phyloP scores from a whole-genome alignment of 208 protist genomes.

The Naegleria lovaniensis region DNA sequence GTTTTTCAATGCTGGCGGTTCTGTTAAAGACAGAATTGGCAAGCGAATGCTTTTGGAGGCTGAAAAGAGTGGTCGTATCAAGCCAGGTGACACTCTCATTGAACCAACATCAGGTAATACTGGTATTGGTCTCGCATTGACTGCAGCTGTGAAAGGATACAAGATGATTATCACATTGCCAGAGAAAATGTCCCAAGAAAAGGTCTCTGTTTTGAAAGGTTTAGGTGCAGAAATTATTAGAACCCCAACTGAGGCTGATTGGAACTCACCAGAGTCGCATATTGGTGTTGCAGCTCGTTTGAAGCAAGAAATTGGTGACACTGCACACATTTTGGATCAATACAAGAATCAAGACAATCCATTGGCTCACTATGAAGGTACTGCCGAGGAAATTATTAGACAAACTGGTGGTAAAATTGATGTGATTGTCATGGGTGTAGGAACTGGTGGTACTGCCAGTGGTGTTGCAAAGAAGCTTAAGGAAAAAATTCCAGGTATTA shows the following conservation, averaged over 20 bases:
- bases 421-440: slow-evolving; percentile 82
- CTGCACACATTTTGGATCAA: slow-evolving; percentile 90
- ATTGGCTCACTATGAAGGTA: slow-evolving; percentile 85
- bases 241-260: slow-evolving; percentile 87
- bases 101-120: slow-evolving; percentile 94
- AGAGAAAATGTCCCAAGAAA: slow-evolving; percentile 97
- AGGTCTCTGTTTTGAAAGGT: slow-evolving; percentile 74
- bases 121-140: slow-evolving; percentile 88
- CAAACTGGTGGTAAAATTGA: slow-evolving; percentile 88
- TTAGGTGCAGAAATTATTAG: slow-evolving; percentile 91
- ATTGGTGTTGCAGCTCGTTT: slow-evolving; percentile 85
- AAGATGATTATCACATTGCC: slow-evolving; percentile 93
- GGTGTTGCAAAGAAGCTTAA: slow-evolving; percentile 78
- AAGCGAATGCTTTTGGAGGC: slow-evolving; percentile 89
- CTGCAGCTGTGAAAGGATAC: slow-evolving; percentile 87
- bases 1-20: slow-evolving; percentile 82
- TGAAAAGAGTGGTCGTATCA: slow-evolving; percentile 76
- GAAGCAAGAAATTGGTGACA: slow-evolving; percentile 71
- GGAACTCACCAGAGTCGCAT: slow-evolving; percentile 87
- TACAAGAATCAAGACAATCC: slow-evolving; percentile 90
- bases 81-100: slow-evolving; percentile 84
- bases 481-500: slow-evolving; percentile 61
- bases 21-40: slow-evolving; percentile 95
- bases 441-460: slow-evolving; percentile 93
- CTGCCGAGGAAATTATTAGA: slow-evolving; percentile 86